Conservation (phyloP, 345 rosid genomes). For the Murraya paniculata region DNA sequence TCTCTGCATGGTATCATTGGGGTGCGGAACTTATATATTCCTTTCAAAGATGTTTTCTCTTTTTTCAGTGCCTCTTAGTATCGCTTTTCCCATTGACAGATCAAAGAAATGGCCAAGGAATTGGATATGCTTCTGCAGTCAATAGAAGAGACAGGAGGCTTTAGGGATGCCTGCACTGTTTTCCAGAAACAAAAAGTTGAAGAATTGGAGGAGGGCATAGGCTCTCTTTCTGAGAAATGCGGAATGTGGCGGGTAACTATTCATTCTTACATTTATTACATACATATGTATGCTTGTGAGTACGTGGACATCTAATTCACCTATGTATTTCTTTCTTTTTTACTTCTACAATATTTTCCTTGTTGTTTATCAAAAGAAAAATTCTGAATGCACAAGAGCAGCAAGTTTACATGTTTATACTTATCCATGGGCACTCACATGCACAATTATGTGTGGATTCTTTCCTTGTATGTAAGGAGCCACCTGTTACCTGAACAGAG, state of each 20-base stretch:
- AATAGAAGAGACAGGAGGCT: constrained; percentile 78
- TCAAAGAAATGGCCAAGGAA: constrained; percentile 77
- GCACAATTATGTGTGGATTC: not conserved
- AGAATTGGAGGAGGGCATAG: constrained; percentile 65
- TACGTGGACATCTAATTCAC: not conserved
- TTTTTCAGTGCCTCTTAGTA: not conserved
- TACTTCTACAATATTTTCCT: not conserved
- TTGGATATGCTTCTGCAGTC: constrained; percentile 70
- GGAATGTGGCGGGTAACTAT: constrained; percentile 59
- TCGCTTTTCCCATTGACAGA: constrained; percentile 31
- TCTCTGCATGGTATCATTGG: not conserved
- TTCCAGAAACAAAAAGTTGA: constrained; percentile 56
- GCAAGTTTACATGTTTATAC: not conserved
- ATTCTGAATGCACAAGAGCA: not conserved
- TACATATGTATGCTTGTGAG: not conserved
- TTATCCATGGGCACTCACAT: not conserved
- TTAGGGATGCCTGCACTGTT: constrained; percentile 73
- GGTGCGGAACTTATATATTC: constrained; percentile 8
- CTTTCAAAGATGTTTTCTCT: not conserved
- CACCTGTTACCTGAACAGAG: not conserved
- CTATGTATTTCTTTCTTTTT: not conserved
- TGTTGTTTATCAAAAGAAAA: not conserved
- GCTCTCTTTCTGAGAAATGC: constrained; percentile 57
- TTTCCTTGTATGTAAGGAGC: not conserved
- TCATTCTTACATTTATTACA: not conserved